Evolutionary conservation across 1,284 basidiomycete species (phyloP).

Genomic region (Cryptococcus sp.): DNA sequence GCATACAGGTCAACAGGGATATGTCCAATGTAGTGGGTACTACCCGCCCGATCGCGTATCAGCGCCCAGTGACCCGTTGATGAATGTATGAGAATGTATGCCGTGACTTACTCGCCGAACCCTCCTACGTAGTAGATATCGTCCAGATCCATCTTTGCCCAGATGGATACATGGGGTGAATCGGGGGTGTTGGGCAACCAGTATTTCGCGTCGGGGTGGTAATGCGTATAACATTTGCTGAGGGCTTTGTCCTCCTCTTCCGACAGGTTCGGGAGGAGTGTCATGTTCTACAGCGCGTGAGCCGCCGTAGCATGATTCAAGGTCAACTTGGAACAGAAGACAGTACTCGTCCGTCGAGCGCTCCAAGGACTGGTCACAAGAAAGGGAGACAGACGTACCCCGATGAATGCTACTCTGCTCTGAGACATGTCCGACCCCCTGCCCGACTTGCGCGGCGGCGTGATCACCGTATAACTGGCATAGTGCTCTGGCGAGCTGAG

Average conservation of each 20-base stretch:
- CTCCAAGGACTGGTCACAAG: no score
- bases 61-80: neutral
- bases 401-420: conserved; percentile 62
- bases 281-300: conserved; percentile 39
- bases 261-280: conserved; percentile 32
- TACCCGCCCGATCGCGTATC: conserved; percentile 2
- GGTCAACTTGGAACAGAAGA: neutral
- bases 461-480: conserved; percentile 62
- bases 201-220: conserved; percentile 49
- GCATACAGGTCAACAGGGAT: conserved; percentile 61
- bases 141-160: conserved; percentile 52
- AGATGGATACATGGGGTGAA: conserved; percentile 43
- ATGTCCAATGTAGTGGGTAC: conserved; percentile 62
- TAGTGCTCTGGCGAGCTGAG: conserved; percentile 54
- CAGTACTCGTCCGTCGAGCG: neutral
- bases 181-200: conserved; percentile 44
- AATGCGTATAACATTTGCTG: conserved; percentile 35
- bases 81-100: neutral
- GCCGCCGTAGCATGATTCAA: neutral
- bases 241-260: conserved; percentile 27
- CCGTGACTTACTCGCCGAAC: conserved; percentile 61
- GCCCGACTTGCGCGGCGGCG: conserved; percentile 41
- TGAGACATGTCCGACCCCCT: conserved; percentile 50
- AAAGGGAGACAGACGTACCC: conserved; percentile 37
- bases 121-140: conserved; percentile 68